Base-by-base conservation (phyloP, 202 grass and related monocot species). In the Hordeum pubiflorum region DNA sequence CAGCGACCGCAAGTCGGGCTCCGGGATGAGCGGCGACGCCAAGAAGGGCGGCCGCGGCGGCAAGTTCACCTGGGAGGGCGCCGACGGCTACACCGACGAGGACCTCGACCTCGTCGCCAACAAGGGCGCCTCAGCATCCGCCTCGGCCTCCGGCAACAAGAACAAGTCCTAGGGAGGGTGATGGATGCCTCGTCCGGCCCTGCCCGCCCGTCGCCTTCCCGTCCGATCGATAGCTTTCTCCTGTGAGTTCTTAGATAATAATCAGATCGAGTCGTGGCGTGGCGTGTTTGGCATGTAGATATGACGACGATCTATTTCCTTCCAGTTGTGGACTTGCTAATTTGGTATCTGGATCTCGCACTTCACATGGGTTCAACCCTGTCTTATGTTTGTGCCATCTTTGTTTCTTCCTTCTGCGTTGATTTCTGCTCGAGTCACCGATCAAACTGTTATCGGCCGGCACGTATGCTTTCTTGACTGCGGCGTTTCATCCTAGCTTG, bases 41-140 rank as follows among this genome's bases (percentile, higher is more conserved):
- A 97, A 97, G 89, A 97, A 97, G 75, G 91, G 94, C 75, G 91
- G 94, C 36, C 89, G 92, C 69, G 94, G 94, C 63, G 94, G 91
- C 43, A 97, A 94, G 86, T 97, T 94, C 87, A 97, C 94, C 41
- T 97, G 94, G 94, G 94, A 87, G 52, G 94, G 94, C 72, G 66
- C 85, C 44, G 80, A 85, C 54, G 77, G 85, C 54, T 82, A 67
- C 69, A 59, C 71, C 33, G 84, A 91, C 52, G 91, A 73, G 54
- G 91, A 89, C 64, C 12, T 86, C 77, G 72, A 64, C 79, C 58
- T 68, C 78, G 7, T 85, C 72, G 21, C 69, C 81, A 38, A 0
- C 38, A 86, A 62, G 84, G 63, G n/a, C 18, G 3, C 17, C 36
- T 20, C 0, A 31, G 40, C 41, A 1, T 31, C 40, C 69, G 39